Evolutionary conservation across 371 early-diverging fungal species (phyloP), one percentile per base, ranked within the genome.

Genomic region (Syncephalastrum monosporum): DNA sequence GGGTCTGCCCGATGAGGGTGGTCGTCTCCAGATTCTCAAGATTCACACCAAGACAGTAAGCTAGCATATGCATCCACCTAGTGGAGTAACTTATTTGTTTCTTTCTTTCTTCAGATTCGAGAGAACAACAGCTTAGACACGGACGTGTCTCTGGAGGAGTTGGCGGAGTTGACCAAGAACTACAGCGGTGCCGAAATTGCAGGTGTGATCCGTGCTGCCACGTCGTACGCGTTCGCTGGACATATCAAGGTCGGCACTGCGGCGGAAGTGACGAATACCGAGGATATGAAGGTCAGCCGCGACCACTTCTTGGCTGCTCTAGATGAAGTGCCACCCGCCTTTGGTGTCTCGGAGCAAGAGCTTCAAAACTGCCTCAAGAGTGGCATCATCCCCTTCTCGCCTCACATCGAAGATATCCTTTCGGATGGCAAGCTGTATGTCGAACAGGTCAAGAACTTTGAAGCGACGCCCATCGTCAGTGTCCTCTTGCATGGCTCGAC

Each of bases 101-200:
- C 2, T 33, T 33, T 33, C 12, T 33, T 33, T 23, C 17, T 29
- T 44, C 74, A 92, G 85, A 98, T 99, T 92, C 79, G 83, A 33
- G 77, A 88, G 41, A 93, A 95, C 73, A 78, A 92, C 54, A 85
- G 97, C 38, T 65, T 99, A 48, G 95, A 84, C 41, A n/a, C 63
- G 1, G 94, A 95, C 75, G 99, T 99, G 15, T 87, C 94, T 60
- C 61, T 99, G 21, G 67, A 74, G 1, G 95, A 98, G 71, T 74
- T 99, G 53, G 96, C 99, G 0, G 78, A 80, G 1, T 64, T 95
- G 57, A 94, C 99, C n/a, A 97, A 95, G 79, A 99, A 99, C 83
- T 99, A 94, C 72, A 97, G 95, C 61, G 99, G 99, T 71, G 99
- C 99, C 42, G 99, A 99, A 73, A 97, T 99, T 59, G 60, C 94